These are phyloP conservation scores for Rhodotorula sp. DNA, from an alignment of 1,284 basidiomycete species.

Conservation along the genomic window DNA sequence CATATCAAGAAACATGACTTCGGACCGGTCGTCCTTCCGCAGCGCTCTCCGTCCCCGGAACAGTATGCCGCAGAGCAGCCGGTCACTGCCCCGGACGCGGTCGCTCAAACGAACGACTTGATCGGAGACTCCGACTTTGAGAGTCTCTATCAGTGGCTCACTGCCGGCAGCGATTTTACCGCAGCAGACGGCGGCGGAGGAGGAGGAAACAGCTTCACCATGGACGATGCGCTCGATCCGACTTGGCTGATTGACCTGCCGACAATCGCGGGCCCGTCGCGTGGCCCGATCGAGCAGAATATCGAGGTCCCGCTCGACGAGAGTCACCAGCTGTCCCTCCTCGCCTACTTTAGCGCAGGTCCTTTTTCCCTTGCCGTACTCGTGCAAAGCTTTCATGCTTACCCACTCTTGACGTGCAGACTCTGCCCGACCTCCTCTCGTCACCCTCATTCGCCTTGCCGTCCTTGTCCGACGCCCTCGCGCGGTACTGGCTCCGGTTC, in stretches of 20 bases:
- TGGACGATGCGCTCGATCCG: not conserved
- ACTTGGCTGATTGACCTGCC: not conserved
- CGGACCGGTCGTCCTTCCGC: too few species aligned
- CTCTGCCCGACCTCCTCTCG: not conserved
- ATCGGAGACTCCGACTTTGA: not conserved
- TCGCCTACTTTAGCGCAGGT: not conserved
- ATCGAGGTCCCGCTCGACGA: not conserved
- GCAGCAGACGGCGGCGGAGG: not conserved
- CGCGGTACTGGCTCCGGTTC: not conserved
- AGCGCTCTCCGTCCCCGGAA: not conserved
- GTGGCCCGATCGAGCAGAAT: not conserved
- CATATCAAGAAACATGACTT: conserved; percentile 1
- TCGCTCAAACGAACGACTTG: not conserved
- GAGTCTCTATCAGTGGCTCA: not conserved
- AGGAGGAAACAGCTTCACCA: not conserved
- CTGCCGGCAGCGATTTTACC: not conserved
- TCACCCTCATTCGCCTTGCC: not conserved
- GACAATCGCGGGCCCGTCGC: not conserved
- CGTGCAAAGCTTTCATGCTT: not conserved
- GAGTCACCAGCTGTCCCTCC: not conserved
- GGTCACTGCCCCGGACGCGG: too few species aligned
- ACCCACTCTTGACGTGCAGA: not conserved
- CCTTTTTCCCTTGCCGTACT: not conserved
- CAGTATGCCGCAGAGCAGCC: too few species aligned
- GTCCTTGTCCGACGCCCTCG: not conserved